Evolutionary conservation across 2,329 filamentous ascomycete genomes (phyloP).

Genomic region (Hirsutella minnesotensis): DNA sequence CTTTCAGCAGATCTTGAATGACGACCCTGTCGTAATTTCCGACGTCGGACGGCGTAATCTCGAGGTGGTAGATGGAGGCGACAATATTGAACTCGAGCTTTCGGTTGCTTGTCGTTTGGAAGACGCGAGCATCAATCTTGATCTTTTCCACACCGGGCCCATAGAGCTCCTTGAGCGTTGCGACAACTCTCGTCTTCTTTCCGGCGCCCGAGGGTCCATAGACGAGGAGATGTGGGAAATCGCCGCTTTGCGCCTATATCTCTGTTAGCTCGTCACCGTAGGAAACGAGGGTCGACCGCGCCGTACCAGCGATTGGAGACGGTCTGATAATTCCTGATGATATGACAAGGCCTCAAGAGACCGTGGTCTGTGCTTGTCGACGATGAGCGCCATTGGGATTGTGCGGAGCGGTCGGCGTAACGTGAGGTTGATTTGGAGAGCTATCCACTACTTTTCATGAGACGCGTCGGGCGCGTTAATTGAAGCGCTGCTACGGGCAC

Average conservation of each 20-base stretch:
- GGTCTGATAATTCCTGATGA: constrained; percentile 76
- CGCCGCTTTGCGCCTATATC: constrained; percentile 77
- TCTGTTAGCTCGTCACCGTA: constrained; percentile 1
- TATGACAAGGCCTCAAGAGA: constrained; percentile 73
- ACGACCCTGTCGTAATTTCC: constrained; percentile 95
- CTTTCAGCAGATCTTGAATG: constrained; percentile 88
- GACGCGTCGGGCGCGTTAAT: constrained; percentile 3
- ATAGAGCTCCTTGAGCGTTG: constrained; percentile 89
- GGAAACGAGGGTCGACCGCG: background rate
- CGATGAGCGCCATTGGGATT: constrained; percentile 51
- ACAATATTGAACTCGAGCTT: constrained; percentile 99
- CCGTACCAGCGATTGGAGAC: constrained; percentile 72
- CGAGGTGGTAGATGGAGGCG: constrained; percentile 90
- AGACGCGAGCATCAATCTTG: constrained; percentile 95
- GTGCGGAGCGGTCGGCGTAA: constrained; percentile 5
- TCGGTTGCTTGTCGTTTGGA: constrained; percentile 89
- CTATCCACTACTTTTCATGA: constrained; percentile 8
- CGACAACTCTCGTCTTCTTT: constrained; percentile 95
- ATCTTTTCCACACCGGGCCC: constrained; percentile 98
- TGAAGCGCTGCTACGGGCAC: background rate
- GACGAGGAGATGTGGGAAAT: constrained; percentile 94
- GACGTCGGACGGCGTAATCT: constrained; percentile 95
- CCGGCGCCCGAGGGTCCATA: constrained; percentile 94
- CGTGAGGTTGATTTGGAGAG: constrained; percentile 4
- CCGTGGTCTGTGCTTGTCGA: constrained; percentile 61